phyloP scores from a whole-genome alignment of 2,329 filamentous ascomycete species.

The Calonectria honghensis region DNA sequence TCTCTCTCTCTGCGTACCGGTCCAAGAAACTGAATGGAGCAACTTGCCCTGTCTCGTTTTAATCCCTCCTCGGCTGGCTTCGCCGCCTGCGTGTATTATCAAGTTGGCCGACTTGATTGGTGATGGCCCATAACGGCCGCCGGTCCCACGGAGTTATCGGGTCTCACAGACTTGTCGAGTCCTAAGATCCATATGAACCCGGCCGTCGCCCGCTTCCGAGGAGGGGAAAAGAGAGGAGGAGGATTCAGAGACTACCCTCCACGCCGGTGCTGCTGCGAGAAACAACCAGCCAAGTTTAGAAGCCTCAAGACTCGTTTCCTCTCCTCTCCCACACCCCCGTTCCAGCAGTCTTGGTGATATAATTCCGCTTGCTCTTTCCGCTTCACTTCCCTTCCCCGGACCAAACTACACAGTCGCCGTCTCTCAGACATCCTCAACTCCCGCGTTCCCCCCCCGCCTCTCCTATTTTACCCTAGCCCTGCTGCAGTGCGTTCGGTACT shows the following conservation, averaged over 20 bases:
- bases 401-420: not conserved
- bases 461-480: slow-evolving; percentile 21
- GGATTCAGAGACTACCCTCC: not conserved
- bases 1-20: not conserved
- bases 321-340: not conserved
- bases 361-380: not conserved
- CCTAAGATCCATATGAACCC: slow-evolving; percentile 20
- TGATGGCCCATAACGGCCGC: not conserved
- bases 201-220: slow-evolving; percentile 15
- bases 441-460: slow-evolving; percentile 8
- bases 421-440: slow-evolving; percentile 9
- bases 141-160: slow-evolving; percentile 16
- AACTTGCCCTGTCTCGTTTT: not conserved
- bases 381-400: not conserved
- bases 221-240: not conserved
- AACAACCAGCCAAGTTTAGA: not conserved
- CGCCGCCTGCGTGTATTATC: not conserved
- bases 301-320: not conserved
- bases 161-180: slow-evolving; percentile 7
- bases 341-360: slow-evolving; percentile 9
- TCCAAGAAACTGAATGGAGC: not conserved
- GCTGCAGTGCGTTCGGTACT: slow-evolving; percentile 26
- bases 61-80: slow-evolving; percentile 4
- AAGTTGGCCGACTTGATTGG: slow-evolving; percentile 9
- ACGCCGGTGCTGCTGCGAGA: not conserved